Base-by-base conservation (phyloP, 2,329 filamentous ascomycete species). In the Cordyceps javanica region DNA sequence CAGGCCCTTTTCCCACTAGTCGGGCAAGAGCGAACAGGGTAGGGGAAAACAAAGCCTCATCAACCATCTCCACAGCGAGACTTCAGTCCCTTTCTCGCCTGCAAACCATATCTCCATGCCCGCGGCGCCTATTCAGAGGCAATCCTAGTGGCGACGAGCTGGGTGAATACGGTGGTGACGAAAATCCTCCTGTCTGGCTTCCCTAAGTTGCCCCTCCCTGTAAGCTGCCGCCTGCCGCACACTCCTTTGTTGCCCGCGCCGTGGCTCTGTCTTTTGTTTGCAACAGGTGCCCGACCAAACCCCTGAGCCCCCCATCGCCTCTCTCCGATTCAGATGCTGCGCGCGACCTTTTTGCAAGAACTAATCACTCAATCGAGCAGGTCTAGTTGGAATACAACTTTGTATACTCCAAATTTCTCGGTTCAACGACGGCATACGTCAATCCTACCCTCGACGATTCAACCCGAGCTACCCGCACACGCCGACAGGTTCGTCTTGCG, bases 31-130 rank as follows among this genome's bases (percentile, higher is more conserved):
- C 55, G 66, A 42, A 70, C 71, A 72, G 65, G 69, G 68, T 68
- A 65, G 61, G 62, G 63, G 67, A 73, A 73, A 73, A 70, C 72
- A 71, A 74, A 74, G 72, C 72, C 71, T 75, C 73, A 73, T 66
- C 68, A 66, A 66, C 67, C 65, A 68, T 70, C 62, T 69, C 66
- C 64, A 63, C 64, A 59, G 61, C 62, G 63, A 63, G 65, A 64
- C 62, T 54, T 58, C 59, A 61, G 39, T 55, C 53, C 58, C 67
- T 63, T 68, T 62, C 59, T 58, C 51, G 55, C 57, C 57, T 58
- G 42, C 41, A 59, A 49, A 57, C 63, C 61, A 63, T 64, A 63
- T 65, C 66, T 67, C 64, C 67, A 68, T 72, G 67, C 66, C 63
- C 63, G 64, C 67, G 65, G 65, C 66, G 71, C 68, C 68, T 70